Conservation (phyloP, 179 eudicot genomes). For the Silene coronaria region DNA sequence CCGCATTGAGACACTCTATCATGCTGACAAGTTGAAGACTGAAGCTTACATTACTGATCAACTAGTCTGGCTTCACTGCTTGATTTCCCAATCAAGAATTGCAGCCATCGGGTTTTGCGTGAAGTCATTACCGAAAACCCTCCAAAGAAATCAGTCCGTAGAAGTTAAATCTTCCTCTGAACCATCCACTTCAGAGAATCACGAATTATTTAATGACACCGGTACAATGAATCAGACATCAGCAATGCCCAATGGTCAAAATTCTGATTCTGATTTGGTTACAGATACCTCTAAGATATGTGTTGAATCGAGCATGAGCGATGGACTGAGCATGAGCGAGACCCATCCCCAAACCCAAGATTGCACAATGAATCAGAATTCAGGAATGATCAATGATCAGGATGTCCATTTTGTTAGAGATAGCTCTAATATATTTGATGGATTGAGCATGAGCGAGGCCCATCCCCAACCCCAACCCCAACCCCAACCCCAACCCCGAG, state of each 20-base stretch:
- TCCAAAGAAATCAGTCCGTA: slow-evolving; percentile 31
- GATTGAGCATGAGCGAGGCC: slow-evolving; percentile 52
- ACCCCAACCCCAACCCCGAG: slow-evolving; percentile 45
- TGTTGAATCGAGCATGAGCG: slow-evolving; percentile 50
- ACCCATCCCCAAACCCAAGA: slow-evolving; percentile 37
- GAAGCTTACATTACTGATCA: slow-evolving; percentile 71
- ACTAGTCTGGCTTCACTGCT: slow-evolving; percentile 86
- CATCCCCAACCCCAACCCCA: slow-evolving; percentile 43
- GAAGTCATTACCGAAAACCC: slow-evolving; percentile 51
- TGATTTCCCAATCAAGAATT: slow-evolving; percentile 57
- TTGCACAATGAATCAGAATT: slow-evolving; percentile 43
- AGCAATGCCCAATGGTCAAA: slow-evolving; percentile 50
- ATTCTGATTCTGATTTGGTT: slow-evolving; percentile 44
- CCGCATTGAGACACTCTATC: slow-evolving; percentile 78
- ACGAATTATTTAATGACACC: slow-evolving; percentile 41
- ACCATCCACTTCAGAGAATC: slow-evolving; percentile 47
- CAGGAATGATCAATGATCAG: slow-evolving; percentile 50
- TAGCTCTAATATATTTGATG: slow-evolving; percentile 34
- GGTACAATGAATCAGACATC: slow-evolving; percentile 47
- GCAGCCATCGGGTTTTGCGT: slow-evolving; percentile 36
- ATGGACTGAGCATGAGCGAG: slow-evolving; percentile 55
- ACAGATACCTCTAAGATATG: slow-evolving; percentile 32
- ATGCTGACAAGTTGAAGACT: slow-evolving; percentile 73
- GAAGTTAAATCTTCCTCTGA: slow-evolving; percentile 20
- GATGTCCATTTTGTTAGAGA: slow-evolving; percentile 40